Conservation (phyloP, 2,329 filamentous ascomycete species). For the Epicoccum nigrum region DNA sequence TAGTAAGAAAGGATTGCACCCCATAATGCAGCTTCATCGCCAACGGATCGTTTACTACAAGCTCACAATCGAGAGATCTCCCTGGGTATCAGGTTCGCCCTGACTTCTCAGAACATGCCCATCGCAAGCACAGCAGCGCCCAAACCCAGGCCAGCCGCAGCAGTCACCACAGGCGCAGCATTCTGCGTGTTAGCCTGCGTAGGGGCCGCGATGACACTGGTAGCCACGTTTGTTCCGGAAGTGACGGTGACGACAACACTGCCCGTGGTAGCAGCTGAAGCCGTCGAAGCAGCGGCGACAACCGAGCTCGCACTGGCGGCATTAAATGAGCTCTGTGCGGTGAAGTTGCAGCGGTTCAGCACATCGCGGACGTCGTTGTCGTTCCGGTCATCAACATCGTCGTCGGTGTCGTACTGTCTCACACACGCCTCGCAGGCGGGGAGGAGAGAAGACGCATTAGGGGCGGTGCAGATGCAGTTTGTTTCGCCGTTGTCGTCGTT, state of each 20-base stretch:
- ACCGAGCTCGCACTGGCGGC: background rate
- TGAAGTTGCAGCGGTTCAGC: slow-evolving; percentile 38
- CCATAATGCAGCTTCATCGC: too few relatives aligned
- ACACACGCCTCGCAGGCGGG: slow-evolving; percentile 43
- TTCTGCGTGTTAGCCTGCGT: slow-evolving; percentile 3
- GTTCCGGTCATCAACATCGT: slow-evolving; percentile 17
- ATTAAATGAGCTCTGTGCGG: slow-evolving; percentile 20
- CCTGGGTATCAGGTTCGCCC: too few relatives aligned
- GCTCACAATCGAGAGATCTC: too few relatives aligned
- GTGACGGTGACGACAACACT: slow-evolving; percentile 8
- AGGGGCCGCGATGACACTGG: slow-evolving; percentile 4
- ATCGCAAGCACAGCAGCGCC: slow-evolving; percentile 29
- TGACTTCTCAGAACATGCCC: slow-evolving; percentile 22
- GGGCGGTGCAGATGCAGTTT: slow-evolving; percentile 39
- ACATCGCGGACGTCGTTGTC: slow-evolving; percentile 40
- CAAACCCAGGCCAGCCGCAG: slow-evolving; percentile 27
- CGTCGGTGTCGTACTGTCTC: slow-evolving; percentile 27
- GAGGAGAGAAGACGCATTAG: slow-evolving; percentile 30
- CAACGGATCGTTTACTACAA: too few relatives aligned
- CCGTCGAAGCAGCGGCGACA: slow-evolving; percentile 4
- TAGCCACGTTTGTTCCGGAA: slow-evolving; percentile 15
- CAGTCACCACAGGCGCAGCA: slow-evolving; percentile 22
- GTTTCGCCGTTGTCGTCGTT: slow-evolving; percentile 33
- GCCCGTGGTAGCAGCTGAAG: background rate
- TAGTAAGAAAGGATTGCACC: too few relatives aligned